Conservation (phyloP, 371 early-diverging fungal genomes). For the Syncephalastrum sp. region DNA sequence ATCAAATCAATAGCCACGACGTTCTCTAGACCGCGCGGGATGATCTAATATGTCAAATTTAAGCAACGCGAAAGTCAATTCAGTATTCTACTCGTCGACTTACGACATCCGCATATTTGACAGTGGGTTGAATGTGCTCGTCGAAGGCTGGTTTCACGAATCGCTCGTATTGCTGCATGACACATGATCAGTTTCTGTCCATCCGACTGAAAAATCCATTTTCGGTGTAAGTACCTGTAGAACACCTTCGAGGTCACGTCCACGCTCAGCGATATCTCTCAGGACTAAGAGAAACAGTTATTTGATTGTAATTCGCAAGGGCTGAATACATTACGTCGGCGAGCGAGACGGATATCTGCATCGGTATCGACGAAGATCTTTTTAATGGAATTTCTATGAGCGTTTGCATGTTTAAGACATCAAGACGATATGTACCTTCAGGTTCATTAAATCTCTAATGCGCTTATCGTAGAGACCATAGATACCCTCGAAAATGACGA, state of each 20-base stretch:
- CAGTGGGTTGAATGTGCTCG: slow-evolving; percentile 84
- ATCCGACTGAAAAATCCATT: neutral
- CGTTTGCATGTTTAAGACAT: neutral
- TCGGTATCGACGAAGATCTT: slow-evolving; percentile 94
- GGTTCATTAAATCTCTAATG: slow-evolving; percentile 83
- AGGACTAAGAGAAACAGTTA: slow-evolving; percentile 52
- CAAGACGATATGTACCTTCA: slow-evolving; percentile 63
- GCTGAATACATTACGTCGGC: slow-evolving; percentile 60
- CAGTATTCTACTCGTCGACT: slow-evolving; percentile 2
- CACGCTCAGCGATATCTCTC: slow-evolving; percentile 88
- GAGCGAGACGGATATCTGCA: slow-evolving; percentile 85
- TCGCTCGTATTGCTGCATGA: slow-evolving; percentile 70
- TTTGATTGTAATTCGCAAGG: neutral
- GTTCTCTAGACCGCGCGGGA: slow-evolving; percentile 90
- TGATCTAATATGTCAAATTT: slow-evolving; percentile 49
- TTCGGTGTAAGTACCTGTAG: slow-evolving; percentile 51
- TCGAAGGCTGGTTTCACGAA: slow-evolving; percentile 95
- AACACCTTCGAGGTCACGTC: slow-evolving; percentile 80
- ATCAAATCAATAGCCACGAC: slow-evolving; percentile 89
- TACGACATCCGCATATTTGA: slow-evolving; percentile 86
- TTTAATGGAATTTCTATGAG: neutral
- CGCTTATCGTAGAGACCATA: slow-evolving; percentile 83
- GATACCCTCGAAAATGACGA: slow-evolving; percentile 93
- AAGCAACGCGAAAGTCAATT: neutral
- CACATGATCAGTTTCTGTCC: neutral